These are phyloP conservation scores for Termitomyces sp. DNA, from an alignment of 768 basidiomycete species.

Conservation along the genomic window DNA sequence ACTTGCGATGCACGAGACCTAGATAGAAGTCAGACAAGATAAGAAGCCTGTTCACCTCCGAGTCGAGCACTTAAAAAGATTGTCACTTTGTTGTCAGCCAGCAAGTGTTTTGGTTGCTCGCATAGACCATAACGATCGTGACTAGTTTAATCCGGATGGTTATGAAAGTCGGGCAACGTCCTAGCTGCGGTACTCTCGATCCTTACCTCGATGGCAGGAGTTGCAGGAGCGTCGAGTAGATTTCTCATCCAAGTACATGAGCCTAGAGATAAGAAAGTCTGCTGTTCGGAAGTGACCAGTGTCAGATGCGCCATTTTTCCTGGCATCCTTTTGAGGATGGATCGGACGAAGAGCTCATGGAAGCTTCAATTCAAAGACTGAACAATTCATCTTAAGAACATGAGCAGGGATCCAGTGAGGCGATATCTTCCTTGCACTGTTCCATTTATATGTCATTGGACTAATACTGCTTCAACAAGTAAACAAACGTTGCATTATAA, in stretches of 20 bases:
- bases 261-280: neutral
- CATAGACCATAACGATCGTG: neutral
- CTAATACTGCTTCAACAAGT: neutral
- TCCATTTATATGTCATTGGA: neutral
- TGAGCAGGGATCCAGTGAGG: neutral
- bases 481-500: neutral
- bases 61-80: neutral
- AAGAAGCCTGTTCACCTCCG: neutral
- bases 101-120: neutral
- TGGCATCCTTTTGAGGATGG: neutral
- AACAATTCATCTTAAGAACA: neutral
- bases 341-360: neutral
- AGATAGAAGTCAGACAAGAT: neutral
- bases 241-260: neutral
- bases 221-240: neutral
- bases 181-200: too few species aligned
- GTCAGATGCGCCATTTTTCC: neutral
- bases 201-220: neutral
- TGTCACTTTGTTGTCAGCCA: neutral
- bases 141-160: neutral
- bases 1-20: neutral
- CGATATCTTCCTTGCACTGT: neutral
- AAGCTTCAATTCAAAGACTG: neutral
- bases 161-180: too few species aligned
- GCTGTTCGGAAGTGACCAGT: neutral